Evolutionary conservation across 1,284 basidiomycete species (phyloP), one percentile per base, ranked within the genome.

Genomic region (Afroboletus lepidellus): DNA sequence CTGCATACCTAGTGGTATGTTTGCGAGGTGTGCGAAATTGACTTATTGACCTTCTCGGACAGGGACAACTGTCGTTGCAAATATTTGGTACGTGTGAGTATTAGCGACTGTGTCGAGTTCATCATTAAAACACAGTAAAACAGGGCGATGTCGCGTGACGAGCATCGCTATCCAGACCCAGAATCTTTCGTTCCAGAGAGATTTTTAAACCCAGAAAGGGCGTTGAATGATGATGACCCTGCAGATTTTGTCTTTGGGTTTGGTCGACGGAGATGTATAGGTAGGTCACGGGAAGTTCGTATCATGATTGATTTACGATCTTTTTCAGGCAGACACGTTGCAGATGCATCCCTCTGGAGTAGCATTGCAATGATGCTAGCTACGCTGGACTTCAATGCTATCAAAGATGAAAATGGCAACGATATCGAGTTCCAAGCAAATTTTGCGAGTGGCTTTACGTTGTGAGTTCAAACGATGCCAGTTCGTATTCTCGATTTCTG

Each of bases 111-210:
- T 12, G 16, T n/a, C 32, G 8, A n/a, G n/a, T n/a, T 7, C 3
- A 16, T 32, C 24, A 12, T 30, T 5, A 44, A 16, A n/a, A 5
- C 8, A 12, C 8, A 8, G n/a, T 33, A 1, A 6, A 2, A 8
- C 32, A 65, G 62, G 64, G 62, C 49, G 7, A 65, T 65, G 34
- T 62, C 21, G 60, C 27, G 46, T 16, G 37, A 47, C 20, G 29
- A 47, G 24, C 5, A 0, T n/a, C 32, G 32, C 2, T 33, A n/a
- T 33, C 32, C 32, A 2, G 15, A 33, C n/a, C 16, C 32, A 33
- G 45, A 46, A 1, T 5, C 15, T 5, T 42, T 42, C 27, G 7
- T 20, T 20, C 41, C 41, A 1, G 41, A 39, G 27, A 8, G 46
- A 8, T 47, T 47, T 16, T 39, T 47, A n/a, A 13, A 39, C 24